phyloP scores from a whole-genome alignment of 345 rosid genomes.

The Citrus unshiu region DNA sequence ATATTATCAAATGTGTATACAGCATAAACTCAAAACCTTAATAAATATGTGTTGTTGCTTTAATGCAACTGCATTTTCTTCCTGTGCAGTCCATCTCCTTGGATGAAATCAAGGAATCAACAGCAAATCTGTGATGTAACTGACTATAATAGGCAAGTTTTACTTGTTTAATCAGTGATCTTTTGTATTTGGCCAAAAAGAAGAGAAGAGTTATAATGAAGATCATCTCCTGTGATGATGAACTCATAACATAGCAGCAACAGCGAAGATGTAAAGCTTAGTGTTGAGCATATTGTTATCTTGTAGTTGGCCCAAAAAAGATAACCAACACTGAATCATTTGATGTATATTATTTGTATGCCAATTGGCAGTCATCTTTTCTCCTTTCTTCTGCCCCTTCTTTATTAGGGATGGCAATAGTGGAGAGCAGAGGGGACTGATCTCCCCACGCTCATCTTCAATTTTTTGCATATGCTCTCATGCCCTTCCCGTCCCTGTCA shows the following conservation, averaged over 20 bases:
- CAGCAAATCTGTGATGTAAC: conserved; percentile 47
- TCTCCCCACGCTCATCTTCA: too few species aligned
- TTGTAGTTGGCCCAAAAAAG: conserved; percentile 9
- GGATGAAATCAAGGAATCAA: conserved; percentile 78
- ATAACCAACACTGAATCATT: not conserved
- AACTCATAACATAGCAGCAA: conserved; percentile 62
- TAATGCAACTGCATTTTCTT: conserved; percentile 1
- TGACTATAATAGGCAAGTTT: not conserved
- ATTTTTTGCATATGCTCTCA: too few species aligned
- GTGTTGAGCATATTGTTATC: conserved; percentile 1
- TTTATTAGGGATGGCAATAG: not conserved
- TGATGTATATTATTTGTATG: conserved; percentile 25
- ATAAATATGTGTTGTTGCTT: not conserved
- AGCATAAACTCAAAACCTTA: not conserved
- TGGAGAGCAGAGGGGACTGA: too few species aligned
- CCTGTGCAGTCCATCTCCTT: conserved; percentile 46
- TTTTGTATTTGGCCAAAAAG: conserved; percentile 5
- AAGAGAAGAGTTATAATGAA: conserved; percentile 29
- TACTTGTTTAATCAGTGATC: conserved; percentile 6
- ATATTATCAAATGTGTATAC: not conserved
- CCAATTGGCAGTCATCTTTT: not conserved
- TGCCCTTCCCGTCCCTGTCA: too few species aligned
- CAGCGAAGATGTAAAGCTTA: conserved; percentile 43
- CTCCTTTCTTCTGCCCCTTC: too few species aligned
- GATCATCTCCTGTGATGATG: conserved; percentile 54